Conservation (phyloP, 441 rosid species). For the Omphalea diandra region DNA sequence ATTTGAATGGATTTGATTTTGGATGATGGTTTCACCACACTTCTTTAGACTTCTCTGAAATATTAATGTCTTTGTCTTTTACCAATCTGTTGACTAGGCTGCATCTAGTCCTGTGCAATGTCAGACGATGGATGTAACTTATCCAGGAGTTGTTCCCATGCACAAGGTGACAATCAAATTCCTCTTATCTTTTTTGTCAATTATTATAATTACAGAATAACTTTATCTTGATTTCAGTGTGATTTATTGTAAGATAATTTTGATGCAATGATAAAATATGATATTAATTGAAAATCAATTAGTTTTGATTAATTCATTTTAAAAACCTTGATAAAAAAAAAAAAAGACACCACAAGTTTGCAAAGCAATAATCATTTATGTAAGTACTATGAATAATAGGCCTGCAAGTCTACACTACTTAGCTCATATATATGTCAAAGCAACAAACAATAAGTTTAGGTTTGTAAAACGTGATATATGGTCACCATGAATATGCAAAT, state of each 20-base stretch:
- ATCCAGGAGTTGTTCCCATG: conserved; percentile 96
- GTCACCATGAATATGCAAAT: background rate
- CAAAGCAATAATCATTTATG: too few relatives aligned
- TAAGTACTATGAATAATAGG: background rate
- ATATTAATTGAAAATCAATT: conserved; percentile 94
- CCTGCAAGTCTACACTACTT: background rate
- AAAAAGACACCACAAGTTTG: too few relatives aligned
- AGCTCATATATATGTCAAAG: background rate
- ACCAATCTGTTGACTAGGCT: conserved; percentile 47
- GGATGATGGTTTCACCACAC: too few relatives aligned
- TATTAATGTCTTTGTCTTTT: background rate
- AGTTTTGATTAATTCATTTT: too few relatives aligned
- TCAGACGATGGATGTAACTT: conserved; percentile 92
- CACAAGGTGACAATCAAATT: conserved; percentile 57
- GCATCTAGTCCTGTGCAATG: conserved; percentile 99
- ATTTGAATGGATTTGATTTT: background rate
- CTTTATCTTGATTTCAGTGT: too few relatives aligned
- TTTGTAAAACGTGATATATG: too few relatives aligned
- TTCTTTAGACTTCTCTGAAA: too few relatives aligned
- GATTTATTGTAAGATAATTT: conserved; percentile 65
- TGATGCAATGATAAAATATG: conserved; percentile 90
- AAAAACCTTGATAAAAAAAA: too few relatives aligned
- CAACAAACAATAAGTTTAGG: background rate
- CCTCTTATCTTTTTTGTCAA: conserved; percentile 1
- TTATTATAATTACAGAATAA: conserved; percentile 4